Evolutionary conservation across 805 yeast genomes (phyloP).

Genomic region (Metschnikowia colocasiae): DNA sequence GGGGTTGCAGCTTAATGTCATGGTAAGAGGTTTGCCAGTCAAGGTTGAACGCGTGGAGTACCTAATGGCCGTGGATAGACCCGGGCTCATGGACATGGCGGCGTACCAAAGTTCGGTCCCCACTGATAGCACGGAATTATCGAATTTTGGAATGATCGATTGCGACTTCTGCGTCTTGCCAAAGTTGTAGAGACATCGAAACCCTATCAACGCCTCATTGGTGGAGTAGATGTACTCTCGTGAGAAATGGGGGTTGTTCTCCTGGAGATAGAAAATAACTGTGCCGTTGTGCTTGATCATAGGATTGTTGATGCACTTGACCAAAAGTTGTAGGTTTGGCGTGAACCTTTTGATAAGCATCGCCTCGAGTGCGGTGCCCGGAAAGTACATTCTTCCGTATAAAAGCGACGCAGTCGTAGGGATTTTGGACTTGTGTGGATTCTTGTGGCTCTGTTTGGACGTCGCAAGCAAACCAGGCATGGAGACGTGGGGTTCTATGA

Average conservation of each 20-base stretch:
- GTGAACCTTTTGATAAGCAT: slow-evolving; percentile 68
- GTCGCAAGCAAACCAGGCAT: not conserved
- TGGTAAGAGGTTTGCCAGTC: slow-evolving; percentile 84
- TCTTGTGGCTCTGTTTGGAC: not conserved
- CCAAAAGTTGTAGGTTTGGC: slow-evolving; percentile 56
- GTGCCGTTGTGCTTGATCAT: slow-evolving; percentile 50
- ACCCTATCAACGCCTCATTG: slow-evolving; percentile 78
- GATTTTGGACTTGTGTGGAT: not conserved
- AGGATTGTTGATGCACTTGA: slow-evolving; percentile 73
- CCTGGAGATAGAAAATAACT: slow-evolving; percentile 68
- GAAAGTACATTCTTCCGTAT: slow-evolving; percentile 86
- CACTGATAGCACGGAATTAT: slow-evolving; percentile 61
- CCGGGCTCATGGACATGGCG: slow-evolving; percentile 78
- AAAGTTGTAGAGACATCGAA: slow-evolving; percentile 72
- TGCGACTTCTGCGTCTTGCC: slow-evolving; percentile 23
- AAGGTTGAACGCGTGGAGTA: slow-evolving; percentile 82
- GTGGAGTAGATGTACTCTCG: slow-evolving; percentile 79
- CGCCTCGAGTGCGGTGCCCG: slow-evolving; percentile 83
- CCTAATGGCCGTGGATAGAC: slow-evolving; percentile 77
- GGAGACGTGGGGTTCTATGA: slow-evolving; percentile 44
- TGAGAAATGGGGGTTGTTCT: slow-evolving; percentile 57
- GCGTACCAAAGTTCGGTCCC: slow-evolving; percentile 94
- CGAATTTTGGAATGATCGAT: slow-evolving; percentile 36
- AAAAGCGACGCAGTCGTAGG: slow-evolving; percentile 39
- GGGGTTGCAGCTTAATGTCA: slow-evolving; percentile 86